Conservation (phyloP, 176 grass and related monocot genomes). For the Eragrostis nindensis region DNA sequence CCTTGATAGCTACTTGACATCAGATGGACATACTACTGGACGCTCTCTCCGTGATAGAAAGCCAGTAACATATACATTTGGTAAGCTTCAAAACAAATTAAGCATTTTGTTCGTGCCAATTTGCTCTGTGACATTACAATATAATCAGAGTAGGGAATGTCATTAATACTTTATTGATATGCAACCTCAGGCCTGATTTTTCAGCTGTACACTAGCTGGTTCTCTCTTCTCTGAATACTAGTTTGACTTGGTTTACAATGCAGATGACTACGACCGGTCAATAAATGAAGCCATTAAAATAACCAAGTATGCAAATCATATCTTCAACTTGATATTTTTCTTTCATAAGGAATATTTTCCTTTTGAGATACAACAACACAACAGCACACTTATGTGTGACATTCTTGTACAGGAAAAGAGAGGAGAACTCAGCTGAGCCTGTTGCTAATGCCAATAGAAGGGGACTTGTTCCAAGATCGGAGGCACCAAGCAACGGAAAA, state of each 20-base stretch:
- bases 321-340: slow-evolving; percentile 23
- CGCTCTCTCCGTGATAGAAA: slow-evolving; percentile 96
- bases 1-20: slow-evolving; percentile 81
- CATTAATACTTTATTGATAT: background rate
- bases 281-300: slow-evolving; percentile 99
- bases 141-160: slow-evolving; percentile 11
- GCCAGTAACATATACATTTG: slow-evolving; percentile 97
- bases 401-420: slow-evolving; percentile 72
- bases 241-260: slow-evolving; percentile 45
- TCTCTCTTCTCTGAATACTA: slow-evolving; percentile 36
- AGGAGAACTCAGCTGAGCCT: slow-evolving; percentile 77
- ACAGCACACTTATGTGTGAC: slow-evolving; percentile 34
- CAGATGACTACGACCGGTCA: slow-evolving; percentile 99
- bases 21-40: slow-evolving; percentile 78
- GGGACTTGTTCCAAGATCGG: slow-evolving; percentile 56
- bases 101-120: slow-evolving; percentile 19
- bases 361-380: background rate
- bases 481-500: slow-evolving; percentile 76
- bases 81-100: slow-evolving; percentile 52
- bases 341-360: background rate
- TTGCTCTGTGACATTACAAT: background rate
- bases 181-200: slow-evolving; percentile 11
- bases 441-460: slow-evolving; percentile 55
- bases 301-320: slow-evolving; percentile 82
- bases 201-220: background rate